Percentiles rank a stretch among this genome's conserved stretches.
Evolutionary conservation across 2,329 filamentous ascomycete species (phyloP).

Genomic region (Aspergillus phoenicis): DNA sequence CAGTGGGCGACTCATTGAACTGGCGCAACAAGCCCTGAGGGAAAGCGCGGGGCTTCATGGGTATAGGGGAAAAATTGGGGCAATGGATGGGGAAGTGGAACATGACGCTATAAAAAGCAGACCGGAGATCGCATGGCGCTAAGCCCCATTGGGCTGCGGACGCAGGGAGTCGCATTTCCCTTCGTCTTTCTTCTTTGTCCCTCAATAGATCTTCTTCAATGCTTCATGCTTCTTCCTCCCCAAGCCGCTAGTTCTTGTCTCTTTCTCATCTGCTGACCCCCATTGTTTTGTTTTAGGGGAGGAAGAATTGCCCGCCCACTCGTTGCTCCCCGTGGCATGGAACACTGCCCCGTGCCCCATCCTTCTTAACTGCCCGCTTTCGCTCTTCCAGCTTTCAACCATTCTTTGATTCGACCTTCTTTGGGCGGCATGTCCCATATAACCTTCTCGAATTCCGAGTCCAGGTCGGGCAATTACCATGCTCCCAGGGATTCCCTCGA

Average conservation of each 20-base stretch:
- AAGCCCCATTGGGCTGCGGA: constrained; percentile 15
- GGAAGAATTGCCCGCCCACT: neutral
- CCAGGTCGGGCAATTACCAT: constrained; percentile 31
- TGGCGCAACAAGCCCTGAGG: constrained; percentile 14
- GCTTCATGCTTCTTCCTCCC: neutral
- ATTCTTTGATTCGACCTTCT: neutral
- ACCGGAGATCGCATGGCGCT: constrained; percentile 13
- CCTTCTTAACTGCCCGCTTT: constrained; percentile 11
- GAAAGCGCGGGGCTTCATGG: constrained; percentile 25
- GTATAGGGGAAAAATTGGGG: neutral
- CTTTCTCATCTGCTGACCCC: neutral
- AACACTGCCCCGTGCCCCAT: constrained; percentile 9
- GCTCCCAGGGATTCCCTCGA: constrained; percentile 86
- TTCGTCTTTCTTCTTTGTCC: neutral
- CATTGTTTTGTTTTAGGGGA: neutral
- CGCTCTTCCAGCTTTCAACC: constrained; percentile 5
- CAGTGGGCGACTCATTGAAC: constrained; percentile 22
- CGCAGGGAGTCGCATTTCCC: constrained; percentile 1
- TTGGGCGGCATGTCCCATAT: constrained; percentile 36
- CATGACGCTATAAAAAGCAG: constrained; percentile 7
- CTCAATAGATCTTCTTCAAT: constrained; percentile 8
- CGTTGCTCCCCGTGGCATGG: constrained; percentile 17
- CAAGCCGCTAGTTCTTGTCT: neutral
- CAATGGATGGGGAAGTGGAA: neutral
- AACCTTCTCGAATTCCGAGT: constrained; percentile 32